These are phyloP conservation scores for Pythium insidiosum DNA, from an alignment of 352 stramenopile species.

Conservation along the genomic window DNA sequence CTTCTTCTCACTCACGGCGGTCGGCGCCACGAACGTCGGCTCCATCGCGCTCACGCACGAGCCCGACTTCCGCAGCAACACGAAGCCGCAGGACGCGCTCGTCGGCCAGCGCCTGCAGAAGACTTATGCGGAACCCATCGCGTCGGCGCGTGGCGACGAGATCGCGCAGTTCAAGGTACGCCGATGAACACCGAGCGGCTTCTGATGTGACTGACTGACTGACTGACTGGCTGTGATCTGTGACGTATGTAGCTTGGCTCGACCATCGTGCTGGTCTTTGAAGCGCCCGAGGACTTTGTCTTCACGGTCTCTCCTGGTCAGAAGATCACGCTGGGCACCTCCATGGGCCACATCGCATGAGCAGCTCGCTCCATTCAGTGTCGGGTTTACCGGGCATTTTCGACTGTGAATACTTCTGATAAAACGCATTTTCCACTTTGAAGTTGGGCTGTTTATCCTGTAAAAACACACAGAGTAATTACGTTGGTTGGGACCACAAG, in stretches of 20 bases:
- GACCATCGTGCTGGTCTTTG: conserved; percentile 82
- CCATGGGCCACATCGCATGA: conserved; percentile 11
- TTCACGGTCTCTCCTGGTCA: conserved; percentile 70
- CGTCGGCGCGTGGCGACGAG: conserved; percentile 47
- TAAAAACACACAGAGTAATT: no score
- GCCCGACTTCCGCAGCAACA: conserved; percentile 59
- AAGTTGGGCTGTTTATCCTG: no score
- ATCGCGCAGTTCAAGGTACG: conserved; percentile 75
- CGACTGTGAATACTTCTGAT: no score
- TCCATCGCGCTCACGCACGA: conserved; percentile 72
- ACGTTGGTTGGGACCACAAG: no score
- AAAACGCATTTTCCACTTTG: no score
- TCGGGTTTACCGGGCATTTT: no score
- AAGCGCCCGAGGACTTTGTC: conserved; percentile 64
- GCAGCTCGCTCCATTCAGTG: no score
- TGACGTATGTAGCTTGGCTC: conserved; percentile 44
- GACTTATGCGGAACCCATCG: conserved; percentile 28
- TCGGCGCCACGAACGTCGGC: conserved; percentile 84
- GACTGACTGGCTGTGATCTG: background rate
- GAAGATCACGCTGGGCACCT: conserved; percentile 35
- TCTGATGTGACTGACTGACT: background rate
- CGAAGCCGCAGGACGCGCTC: conserved; percentile 36
- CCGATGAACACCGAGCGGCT: background rate
- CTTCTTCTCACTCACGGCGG: conserved; percentile 78
- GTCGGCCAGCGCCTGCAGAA: conserved; percentile 48